Conservation (phyloP, 2,329 filamentous ascomycete species). For the Clonostachys solani region DNA sequence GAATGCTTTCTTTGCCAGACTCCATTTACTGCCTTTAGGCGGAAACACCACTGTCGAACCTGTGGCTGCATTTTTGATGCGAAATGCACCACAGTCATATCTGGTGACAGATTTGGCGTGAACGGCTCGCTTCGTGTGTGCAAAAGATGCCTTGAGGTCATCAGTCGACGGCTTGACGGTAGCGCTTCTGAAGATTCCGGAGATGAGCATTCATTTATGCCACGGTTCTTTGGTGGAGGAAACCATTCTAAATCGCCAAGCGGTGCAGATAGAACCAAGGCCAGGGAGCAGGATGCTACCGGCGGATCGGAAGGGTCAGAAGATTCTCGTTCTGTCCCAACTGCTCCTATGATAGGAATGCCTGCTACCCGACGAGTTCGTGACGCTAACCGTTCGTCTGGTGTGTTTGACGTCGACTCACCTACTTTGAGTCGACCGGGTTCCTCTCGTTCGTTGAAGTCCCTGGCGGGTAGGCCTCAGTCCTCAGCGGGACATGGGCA, state of each 20-base stretch:
- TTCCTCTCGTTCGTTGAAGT: conserved; percentile 85
- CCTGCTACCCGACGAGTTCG: conserved; percentile 61
- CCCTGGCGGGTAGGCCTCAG: conserved; percentile 67
- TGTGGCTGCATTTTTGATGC: conserved; percentile 99
- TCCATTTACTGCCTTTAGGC: conserved; percentile 86
- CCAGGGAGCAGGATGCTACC: conserved; percentile 32
- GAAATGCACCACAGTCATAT: conserved; percentile 89
- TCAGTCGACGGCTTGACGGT: conserved; percentile 84
- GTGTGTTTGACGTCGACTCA: conserved; percentile 84
- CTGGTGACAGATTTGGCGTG: conserved; percentile 83
- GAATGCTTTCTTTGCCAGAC: conserved; percentile 93
- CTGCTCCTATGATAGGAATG: conserved; percentile 64
- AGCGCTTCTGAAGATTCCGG: conserved; percentile 84
- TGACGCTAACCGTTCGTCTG: conserved; percentile 81
- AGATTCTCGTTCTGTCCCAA: conserved; percentile 51
- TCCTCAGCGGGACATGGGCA: conserved; percentile 69
- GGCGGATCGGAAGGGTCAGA: conserved; percentile 35
- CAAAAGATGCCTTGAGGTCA: conserved; percentile 87
- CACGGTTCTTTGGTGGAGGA: conserved; percentile 54
- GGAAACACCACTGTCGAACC: conserved; percentile 93
- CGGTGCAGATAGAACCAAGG: conserved; percentile 19
- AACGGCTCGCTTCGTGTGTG: conserved; percentile 82
- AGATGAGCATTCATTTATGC: conserved; percentile 68
- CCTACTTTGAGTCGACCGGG: conserved; percentile 85
- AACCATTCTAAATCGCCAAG: conserved; percentile 37